phyloP scores from a whole-genome alignment of 2,329 filamentous ascomycete species.

The Sporothrix protearum region DNA sequence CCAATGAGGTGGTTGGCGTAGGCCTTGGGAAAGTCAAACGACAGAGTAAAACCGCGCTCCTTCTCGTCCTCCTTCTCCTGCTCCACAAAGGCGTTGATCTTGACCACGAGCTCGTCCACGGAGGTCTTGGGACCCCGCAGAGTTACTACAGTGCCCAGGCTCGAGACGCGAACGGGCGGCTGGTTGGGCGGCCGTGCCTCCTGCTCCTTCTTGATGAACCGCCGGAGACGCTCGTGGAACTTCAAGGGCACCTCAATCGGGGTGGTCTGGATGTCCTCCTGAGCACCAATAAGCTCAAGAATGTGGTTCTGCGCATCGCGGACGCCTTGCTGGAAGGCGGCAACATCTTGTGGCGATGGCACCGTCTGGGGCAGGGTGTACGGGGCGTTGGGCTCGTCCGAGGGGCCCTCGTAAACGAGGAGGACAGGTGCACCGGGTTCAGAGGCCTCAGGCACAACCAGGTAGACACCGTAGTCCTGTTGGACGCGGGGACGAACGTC shows the following conservation, averaged over 20 bases:
- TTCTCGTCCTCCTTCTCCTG: constrained; percentile 91
- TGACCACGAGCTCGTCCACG: constrained; percentile 68
- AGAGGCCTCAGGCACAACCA: constrained; percentile 64
- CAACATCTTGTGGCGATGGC: constrained; percentile 50
- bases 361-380: constrained; percentile 53
- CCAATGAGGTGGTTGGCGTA: constrained; percentile 81
- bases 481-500: constrained; percentile 62
- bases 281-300: constrained; percentile 54
- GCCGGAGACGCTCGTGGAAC: constrained; percentile 60
- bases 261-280: constrained; percentile 51
- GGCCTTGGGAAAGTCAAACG: constrained; percentile 93
- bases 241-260: constrained; percentile 58
- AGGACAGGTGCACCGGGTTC: constrained; percentile 62
- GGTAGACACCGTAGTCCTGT: constrained; percentile 66
- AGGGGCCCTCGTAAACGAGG: constrained; percentile 68
- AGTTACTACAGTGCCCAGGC: constrained; percentile 59
- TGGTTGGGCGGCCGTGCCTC: constrained; percentile 53
- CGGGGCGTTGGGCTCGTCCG: constrained; percentile 39
- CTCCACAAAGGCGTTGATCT: constrained; percentile 74
- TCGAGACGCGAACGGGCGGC: constrained; percentile 59
- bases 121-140: constrained; percentile 72
- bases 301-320: constrained; percentile 56
- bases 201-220: constrained; percentile 64
- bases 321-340: constrained; percentile 53
- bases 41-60: constrained; percentile 80